Base-by-base conservation (phyloP, 2,329 filamentous ascomycete species). In the Aspergillus latus region DNA sequence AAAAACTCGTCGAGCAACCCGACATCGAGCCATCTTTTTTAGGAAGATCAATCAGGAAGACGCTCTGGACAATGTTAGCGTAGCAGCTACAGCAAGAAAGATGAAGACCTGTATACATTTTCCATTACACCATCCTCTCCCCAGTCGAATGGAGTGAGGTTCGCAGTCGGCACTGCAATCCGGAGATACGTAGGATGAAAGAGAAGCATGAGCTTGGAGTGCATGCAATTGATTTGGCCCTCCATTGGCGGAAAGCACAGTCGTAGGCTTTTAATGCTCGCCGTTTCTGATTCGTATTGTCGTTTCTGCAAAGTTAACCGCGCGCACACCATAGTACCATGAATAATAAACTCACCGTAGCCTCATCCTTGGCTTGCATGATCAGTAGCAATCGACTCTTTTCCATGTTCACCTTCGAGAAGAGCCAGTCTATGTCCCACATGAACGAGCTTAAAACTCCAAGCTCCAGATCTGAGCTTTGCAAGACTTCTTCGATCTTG, bases 41-140 rank as follows among this genome's bases (percentile, higher is more conserved):
- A 5, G 94, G 93, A 7, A 97, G 82, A 69, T 99, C 94, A 62
- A 99, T 92, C n/a, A 97, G 69, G 69, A 96, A 97, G 6, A 92
- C 85, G 65, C 87, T 88, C 86, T 89, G 56, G 29, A 55, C 26
- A 2, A 16, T 26, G 26, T 52, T 44, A 51, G 49, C 66, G 59
- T 44, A 51, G 49, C 66, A 59, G 62, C 51, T 26, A 16, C 7
- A 8, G 9, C 9, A 37, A 21, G 13, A 28, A 10, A 16, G 32
- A 13, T 4, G 10, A 26, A 37, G 16, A 29, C 32, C 2, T 16
- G 9, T 80, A 57, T 67, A 88, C 87, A 72, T 96, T 97, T 73
- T 97, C 92, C 86, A 96, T 89, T 2, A 86, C 75, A 1, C 74
- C 71, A 1, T 80, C 82, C 70, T 95, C 90, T 8, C 92, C 93